Evolutionary conservation across 2,329 filamentous ascomycete genomes (phyloP).

Genomic region (Fusarium succisae): DNA sequence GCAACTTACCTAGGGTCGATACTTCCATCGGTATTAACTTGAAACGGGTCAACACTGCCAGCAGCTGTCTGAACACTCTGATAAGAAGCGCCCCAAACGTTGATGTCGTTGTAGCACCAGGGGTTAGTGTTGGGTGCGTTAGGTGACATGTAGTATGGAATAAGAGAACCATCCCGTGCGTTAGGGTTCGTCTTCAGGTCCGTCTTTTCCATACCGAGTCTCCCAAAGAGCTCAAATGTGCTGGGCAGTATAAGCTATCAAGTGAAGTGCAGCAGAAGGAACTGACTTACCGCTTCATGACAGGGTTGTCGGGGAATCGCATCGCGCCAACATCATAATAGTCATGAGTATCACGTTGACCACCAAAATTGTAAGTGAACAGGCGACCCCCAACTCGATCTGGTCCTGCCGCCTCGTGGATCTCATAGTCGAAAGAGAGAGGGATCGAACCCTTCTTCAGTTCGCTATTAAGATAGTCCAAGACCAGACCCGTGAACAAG

Average conservation of each 20-base stretch:
- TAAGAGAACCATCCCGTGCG: constrained; percentile 2
- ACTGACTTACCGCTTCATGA: constrained; percentile 14
- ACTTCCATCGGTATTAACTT: not conserved
- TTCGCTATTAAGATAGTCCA: constrained; percentile 10
- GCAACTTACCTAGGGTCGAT: not conserved
- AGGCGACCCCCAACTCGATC: constrained; percentile 15
- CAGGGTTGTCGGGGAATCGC: constrained; percentile 14
- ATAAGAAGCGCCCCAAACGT: not conserved
- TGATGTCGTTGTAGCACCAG: constrained; percentile 16
- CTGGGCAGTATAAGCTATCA: not conserved
- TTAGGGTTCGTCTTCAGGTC: not conserved
- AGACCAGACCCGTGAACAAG: constrained; percentile 3
- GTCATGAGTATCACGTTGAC: constrained; percentile 1
- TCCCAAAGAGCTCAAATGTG: not conserved
- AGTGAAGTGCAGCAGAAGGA: too few relatives aligned
- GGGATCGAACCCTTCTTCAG: not conserved
- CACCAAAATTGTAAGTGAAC: constrained; percentile 24
- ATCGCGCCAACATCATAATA: constrained; percentile 26
- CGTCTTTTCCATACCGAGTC: not conserved
- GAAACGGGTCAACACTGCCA: not conserved
- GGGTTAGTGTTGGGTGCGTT: not conserved
- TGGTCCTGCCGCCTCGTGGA: constrained; percentile 7
- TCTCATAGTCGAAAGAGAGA: constrained; percentile 6
- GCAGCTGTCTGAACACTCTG: not conserved
- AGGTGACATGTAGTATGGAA: constrained; percentile 7